These are phyloP conservation scores for Cercospora brassicicola DNA, from an alignment of 2,329 filamentous ascomycete genomes.

Conservation along the genomic window DNA sequence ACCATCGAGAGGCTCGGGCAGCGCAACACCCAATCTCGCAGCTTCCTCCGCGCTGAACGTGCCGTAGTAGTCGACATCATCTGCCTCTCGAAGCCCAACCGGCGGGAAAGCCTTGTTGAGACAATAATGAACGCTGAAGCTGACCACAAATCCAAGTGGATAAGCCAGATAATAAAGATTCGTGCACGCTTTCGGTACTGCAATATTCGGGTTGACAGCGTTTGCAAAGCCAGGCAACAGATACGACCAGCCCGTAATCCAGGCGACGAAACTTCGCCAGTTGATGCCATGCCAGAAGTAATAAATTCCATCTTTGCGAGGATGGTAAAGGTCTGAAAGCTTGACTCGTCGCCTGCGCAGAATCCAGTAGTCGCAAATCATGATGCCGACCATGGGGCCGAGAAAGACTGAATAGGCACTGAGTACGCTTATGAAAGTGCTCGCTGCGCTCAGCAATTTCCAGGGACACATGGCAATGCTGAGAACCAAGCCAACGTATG, in stretches of 20 bases:
- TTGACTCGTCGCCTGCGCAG: constrained; percentile 44
- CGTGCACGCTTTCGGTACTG: constrained; percentile 41
- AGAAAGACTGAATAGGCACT: constrained; percentile 51
- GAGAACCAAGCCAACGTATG: constrained; percentile 51
- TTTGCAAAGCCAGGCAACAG: constrained; percentile 45
- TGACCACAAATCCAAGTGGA: constrained; percentile 44
- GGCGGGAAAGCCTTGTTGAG: constrained; percentile 40
- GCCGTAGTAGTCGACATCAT: constrained; percentile 40
- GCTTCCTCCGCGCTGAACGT: constrained; percentile 38
- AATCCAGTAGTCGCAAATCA: constrained; percentile 50
- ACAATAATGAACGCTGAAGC: constrained; percentile 39
- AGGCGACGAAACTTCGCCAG: constrained; percentile 47
- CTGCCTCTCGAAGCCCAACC: constrained; percentile 35
- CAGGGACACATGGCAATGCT: constrained; percentile 53
- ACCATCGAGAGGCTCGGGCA: constrained; percentile 20
- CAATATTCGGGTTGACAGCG: constrained; percentile 43
- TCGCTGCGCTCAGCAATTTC: constrained; percentile 51
- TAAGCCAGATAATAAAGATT: constrained; percentile 48
- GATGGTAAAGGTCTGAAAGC: constrained; percentile 47
- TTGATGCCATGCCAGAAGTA: constrained; percentile 49
- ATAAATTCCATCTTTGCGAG: constrained; percentile 43
- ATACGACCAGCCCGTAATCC: constrained; percentile 40
- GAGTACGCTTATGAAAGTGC: constrained; percentile 51
- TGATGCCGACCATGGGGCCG: constrained; percentile 44
- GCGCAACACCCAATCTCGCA: constrained; percentile 26